Evolutionary conservation across 2,329 filamentous ascomycete species (phyloP).

Genomic region (Colletotrichum spinosum): DNA sequence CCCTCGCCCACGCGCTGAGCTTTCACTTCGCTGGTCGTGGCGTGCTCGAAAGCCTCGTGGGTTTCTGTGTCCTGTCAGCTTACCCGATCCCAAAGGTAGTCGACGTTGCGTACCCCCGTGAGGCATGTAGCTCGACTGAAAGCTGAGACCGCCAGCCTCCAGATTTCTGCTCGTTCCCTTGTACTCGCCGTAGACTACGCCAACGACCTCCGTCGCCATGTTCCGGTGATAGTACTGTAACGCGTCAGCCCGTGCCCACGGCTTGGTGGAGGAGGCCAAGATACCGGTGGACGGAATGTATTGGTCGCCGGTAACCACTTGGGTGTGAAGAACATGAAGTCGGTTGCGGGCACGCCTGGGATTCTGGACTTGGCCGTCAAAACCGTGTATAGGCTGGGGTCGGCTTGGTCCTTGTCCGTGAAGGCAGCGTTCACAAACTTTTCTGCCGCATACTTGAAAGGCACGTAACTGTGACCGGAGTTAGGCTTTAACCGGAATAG

Average conservation of each 20-base stretch:
- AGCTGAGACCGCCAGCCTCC: slow-evolving; percentile 45
- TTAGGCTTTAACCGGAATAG: neutral
- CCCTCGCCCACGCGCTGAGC: slow-evolving; percentile 40
- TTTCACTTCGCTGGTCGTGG: slow-evolving; percentile 39
- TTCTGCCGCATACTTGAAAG: slow-evolving; percentile 63
- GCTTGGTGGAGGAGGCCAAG: neutral
- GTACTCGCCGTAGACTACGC: slow-evolving; percentile 51
- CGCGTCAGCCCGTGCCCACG: slow-evolving; percentile 3
- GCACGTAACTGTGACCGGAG: slow-evolving; percentile 40
- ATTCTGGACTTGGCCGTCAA: slow-evolving; percentile 67
- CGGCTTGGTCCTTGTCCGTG: slow-evolving; percentile 71
- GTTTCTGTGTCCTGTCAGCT: slow-evolving; percentile 23
- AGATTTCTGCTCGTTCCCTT: slow-evolving; percentile 44
- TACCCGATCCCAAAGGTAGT: neutral
- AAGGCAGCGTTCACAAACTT: slow-evolving; percentile 67
- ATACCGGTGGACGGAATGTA: slow-evolving; percentile 64
- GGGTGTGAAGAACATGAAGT: slow-evolving; percentile 74
- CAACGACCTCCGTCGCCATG: slow-evolving; percentile 63
- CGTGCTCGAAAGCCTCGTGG: slow-evolving; percentile 42
- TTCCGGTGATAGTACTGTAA: slow-evolving; percentile 67
- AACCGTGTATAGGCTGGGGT: slow-evolving; percentile 72
- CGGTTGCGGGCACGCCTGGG: slow-evolving; percentile 64
- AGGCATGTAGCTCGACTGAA: slow-evolving; percentile 45
- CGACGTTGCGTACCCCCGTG: slow-evolving; percentile 39
- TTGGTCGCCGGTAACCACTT: slow-evolving; percentile 69